phyloP scores from a whole-genome alignment of 2,329 filamentous ascomycete species.

The Arthrobotrys musiformis region DNA sequence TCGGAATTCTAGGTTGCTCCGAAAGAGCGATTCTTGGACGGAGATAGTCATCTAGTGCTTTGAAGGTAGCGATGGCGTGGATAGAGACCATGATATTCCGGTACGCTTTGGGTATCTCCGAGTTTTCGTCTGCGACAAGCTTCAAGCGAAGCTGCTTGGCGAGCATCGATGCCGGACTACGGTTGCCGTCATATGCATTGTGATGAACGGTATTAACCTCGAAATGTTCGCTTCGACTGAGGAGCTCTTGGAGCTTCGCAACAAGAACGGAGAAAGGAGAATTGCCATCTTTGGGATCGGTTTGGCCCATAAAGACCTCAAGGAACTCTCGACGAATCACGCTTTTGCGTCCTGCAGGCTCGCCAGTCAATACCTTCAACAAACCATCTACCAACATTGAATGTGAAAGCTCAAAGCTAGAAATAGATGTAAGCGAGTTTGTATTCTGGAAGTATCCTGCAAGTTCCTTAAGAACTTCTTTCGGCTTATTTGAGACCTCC shows the following conservation, averaged over 20 bases:
- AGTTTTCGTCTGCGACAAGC: constrained; percentile 87
- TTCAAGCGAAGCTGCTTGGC: constrained; percentile 93
- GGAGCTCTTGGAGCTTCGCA: constrained; percentile 91
- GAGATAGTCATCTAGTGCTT: constrained; percentile 93
- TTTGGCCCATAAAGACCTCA: constrained; percentile 88
- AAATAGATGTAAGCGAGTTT: constrained; percentile 66
- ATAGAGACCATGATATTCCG: constrained; percentile 98
- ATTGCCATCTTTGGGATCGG: constrained; percentile 64
- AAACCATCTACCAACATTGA: constrained; percentile 89
- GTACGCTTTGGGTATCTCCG: constrained; percentile 86
- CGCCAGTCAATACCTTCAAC: constrained; percentile 81
- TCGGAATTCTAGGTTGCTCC: constrained; percentile 57
- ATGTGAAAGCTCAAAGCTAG: constrained; percentile 90
- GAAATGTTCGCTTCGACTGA: constrained; percentile 97
- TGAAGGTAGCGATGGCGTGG: constrained; percentile 97
- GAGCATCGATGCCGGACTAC: constrained; percentile 92
- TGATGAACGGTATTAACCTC: constrained; percentile 96
- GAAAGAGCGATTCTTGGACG: constrained; percentile 85
- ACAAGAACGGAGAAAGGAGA: constrained; percentile 89
- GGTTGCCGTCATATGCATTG: constrained; percentile 87
- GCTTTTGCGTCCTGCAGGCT: constrained; percentile 66
- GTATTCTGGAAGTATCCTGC: constrained; percentile 88
- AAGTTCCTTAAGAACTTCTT: constrained; percentile 76
- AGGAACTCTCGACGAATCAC: constrained; percentile 82
- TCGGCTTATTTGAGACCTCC: constrained; percentile 67